phyloP scores from a whole-genome alignment of 164 flowering plant genomes.

The Taxillus chinensis region DNA sequence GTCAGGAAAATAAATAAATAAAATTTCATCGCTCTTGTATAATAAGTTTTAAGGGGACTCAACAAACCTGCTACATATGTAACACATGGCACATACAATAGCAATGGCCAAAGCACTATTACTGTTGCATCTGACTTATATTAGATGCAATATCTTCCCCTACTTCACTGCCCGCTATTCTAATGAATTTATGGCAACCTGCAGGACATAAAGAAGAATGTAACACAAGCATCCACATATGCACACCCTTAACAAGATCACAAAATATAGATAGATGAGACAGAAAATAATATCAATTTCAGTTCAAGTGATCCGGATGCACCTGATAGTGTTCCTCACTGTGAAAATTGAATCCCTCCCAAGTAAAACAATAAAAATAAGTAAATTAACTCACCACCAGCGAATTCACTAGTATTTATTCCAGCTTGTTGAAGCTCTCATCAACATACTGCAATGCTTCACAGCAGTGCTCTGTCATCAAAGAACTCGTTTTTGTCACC shows the following conservation, averaged over 20 bases:
- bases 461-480: conserved; percentile 94
- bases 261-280: background rate
- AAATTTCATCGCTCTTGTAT: too few species aligned
- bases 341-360: too few species aligned
- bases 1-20: too few species aligned
- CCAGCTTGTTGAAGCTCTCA: conserved; percentile 95
- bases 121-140: too few species aligned
- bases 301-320: too few species aligned
- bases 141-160: background rate
- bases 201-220: background rate
- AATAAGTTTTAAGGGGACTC: too few species aligned
- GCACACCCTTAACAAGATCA: background rate
- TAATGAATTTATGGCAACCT: background rate
- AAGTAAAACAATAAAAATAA: background rate
- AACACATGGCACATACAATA: too few species aligned
- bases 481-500: conserved; percentile 80
- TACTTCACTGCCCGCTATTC: background rate
- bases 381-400: conserved; percentile 60
- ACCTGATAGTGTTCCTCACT: too few species aligned
- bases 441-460: conserved; percentile 96
- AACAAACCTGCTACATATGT: too few species aligned
- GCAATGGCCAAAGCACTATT: too few species aligned
- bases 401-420: conserved; percentile 93
- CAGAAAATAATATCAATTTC: too few species aligned
- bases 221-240: background rate